These are phyloP conservation scores for Globisporangium echinulatum DNA, from an alignment of 352 stramenopile species.

Conservation along the genomic window DNA sequence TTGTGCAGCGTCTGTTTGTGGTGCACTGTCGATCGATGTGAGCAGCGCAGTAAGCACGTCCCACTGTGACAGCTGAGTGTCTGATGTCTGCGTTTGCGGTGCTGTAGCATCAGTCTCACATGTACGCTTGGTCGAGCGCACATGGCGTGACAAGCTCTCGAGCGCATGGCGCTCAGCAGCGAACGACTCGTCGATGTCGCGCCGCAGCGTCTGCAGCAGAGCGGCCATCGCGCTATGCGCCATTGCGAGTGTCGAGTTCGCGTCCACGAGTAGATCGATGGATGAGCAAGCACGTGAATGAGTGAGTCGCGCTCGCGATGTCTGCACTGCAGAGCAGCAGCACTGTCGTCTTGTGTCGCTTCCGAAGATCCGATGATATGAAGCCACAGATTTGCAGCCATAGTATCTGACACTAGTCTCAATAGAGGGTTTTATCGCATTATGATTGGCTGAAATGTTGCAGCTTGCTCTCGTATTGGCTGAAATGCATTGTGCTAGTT, in stretches of 20 bases:
- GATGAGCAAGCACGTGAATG: not conserved
- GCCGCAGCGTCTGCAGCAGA: constrained; percentile 5
- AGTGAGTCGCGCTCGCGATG: no score
- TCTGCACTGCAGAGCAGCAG: no score
- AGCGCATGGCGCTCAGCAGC: constrained; percentile 4
- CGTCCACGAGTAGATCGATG: not conserved
- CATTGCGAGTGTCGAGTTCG: not conserved
- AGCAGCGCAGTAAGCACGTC: not conserved
- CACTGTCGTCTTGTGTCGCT: not conserved
- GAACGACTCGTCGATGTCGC: constrained; percentile 8
- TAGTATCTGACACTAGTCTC: no score
- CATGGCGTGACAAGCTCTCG: not conserved
- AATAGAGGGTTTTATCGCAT: no score
- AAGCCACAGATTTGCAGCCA: no score
- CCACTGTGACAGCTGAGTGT: constrained; percentile 1
- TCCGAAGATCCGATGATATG: not conserved
- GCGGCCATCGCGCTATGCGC: not conserved
- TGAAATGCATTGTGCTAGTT: no score
- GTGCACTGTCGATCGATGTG: constrained; percentile 1
- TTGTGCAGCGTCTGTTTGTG: not conserved
- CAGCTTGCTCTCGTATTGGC: no score
- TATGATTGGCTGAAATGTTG: no score
- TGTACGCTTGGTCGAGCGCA: not conserved
- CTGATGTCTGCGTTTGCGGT: not conserved
- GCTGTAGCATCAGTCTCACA: not conserved